Evolutionary conservation across 306 rosid species (phyloP), one percentile per base, ranked within the genome.

Genomic region (Sicyos edulis): DNA sequence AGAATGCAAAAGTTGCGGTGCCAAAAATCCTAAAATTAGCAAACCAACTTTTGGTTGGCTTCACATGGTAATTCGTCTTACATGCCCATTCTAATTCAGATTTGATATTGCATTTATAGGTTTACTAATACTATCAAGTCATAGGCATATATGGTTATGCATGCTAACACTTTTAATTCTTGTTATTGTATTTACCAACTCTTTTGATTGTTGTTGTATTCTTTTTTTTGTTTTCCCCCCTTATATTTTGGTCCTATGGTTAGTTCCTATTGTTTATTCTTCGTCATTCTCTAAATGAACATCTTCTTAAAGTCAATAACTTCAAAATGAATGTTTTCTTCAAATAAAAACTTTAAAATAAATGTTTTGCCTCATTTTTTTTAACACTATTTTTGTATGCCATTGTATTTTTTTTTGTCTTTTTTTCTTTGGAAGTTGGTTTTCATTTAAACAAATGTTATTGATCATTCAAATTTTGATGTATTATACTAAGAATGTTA

Each of bases 21-120:
- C 6, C 4, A 16, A 6, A 11, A 85, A 77, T 85, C 97, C 93
- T 11, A 78, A 40, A 73, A 82, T 93, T 69, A 86, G 15, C 54
- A 85, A 73, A 85, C 98, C 97, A 73, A 82, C 83, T 65, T 90
- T 85, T 81, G 98, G 97, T 67, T 88, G 97, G 96, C 80, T 90
- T 68, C 73, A 83, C 71, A 40, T 61, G 97, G 98, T 93, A 83
- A 51, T 37, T 66, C 34, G 70, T 64, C 76, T 78, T 79, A 21
- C n/a, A 42, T 80, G 42, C 54, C 63, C 34, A 55, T 29, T 16
- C 79, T 76, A 61, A 68, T 68, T 17, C 54, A 44, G 32, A 21
- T 12, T 22, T 17, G 15, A 56, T 72, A 55, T 26, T 54, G 7
- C 40, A 55, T 66, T 66, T 45, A 45, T 45, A 45, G 54, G 9